Conservation (phyloP, 2,329 filamentous ascomycete genomes). For the Botrytis squamosa region DNA sequence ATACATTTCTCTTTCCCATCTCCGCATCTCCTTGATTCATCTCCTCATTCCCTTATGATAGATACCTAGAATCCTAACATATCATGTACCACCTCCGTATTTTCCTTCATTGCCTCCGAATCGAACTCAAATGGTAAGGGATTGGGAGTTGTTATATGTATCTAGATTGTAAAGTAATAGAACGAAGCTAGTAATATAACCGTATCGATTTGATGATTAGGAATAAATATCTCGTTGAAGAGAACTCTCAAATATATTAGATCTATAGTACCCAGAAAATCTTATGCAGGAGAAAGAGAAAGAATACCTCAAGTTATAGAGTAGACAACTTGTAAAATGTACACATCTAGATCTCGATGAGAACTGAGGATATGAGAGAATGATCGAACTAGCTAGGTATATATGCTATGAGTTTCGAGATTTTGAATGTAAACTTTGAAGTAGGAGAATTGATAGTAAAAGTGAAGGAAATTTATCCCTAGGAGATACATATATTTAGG, state of each 20-base stretch:
- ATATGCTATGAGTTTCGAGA: not conserved
- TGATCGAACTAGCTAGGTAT: not conserved
- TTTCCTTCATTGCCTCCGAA: not conserved
- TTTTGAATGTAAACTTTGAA: not conserved
- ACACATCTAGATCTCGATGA: too few relatives aligned
- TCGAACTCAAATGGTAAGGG: not conserved
- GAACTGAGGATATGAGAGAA: too few relatives aligned
- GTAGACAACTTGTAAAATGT: not conserved
- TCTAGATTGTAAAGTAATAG: not conserved
- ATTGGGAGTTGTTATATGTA: not conserved
- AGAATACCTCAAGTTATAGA: not conserved
- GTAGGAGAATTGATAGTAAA: not conserved
- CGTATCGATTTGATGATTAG: not conserved
- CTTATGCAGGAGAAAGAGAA: not conserved
- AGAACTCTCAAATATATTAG: too few relatives aligned
- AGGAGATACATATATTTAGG: too few relatives aligned
- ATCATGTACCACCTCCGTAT: not conserved
- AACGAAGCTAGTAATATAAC: not conserved
- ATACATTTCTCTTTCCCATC: not conserved
- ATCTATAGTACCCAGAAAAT: not conserved
- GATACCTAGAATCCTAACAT: not conserved
- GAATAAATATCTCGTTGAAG: not conserved
- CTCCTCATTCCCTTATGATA: not conserved
- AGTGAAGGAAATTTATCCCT: accelerated
- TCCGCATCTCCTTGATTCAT: not conserved